A percentile compares a stretch with the other conserved stretches of the same genome.
These are phyloP conservation scores for Saccharomycopsis selenospora DNA, from an alignment of 805 yeast genomes.

Conservation along the genomic window DNA sequence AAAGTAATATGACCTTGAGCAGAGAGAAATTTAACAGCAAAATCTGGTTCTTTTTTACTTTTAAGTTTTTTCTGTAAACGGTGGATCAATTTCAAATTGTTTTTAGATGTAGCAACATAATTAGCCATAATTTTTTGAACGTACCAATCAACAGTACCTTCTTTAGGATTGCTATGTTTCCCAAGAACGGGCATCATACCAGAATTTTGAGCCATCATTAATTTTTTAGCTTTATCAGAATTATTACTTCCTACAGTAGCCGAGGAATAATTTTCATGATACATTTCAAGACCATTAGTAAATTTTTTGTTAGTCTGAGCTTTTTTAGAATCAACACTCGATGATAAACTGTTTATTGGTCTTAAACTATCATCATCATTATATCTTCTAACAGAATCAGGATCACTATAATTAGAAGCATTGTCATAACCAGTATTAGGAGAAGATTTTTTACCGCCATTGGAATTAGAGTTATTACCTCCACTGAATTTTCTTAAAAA, in stretches of 20 bases:
- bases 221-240: slow-evolving; percentile 8
- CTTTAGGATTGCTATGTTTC: slow-evolving; percentile 2
- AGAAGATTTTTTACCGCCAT: slow-evolving; percentile 2
- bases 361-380: background rate
- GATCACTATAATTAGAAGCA: slow-evolving; percentile 1
- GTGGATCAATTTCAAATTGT: slow-evolving; percentile 34
- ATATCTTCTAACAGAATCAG: background rate
- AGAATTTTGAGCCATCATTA: background rate
- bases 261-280: slow-evolving; percentile 13
- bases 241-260: slow-evolving; percentile 11
- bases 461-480: slow-evolving; percentile 3
- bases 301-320: background rate
- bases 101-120: slow-evolving; percentile 23
- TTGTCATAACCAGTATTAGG: background rate
- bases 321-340: slow-evolving; percentile 13
- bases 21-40: slow-evolving; percentile 34
- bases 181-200: too few relatives aligned
- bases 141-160: slow-evolving; percentile 37
- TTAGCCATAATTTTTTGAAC: slow-evolving; percentile 31
- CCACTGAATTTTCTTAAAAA: slow-evolving; percentile 19
- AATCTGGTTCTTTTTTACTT: slow-evolving; percentile 23
- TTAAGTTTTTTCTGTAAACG: slow-evolving; percentile 24
- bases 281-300: slow-evolving; percentile 7
- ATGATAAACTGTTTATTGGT: slow-evolving; percentile 8
- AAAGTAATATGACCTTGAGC: slow-evolving; percentile 46